Conservation (phyloP, 2,329 filamentous ascomycete genomes). For the Talaromyces rugulosus region DNA sequence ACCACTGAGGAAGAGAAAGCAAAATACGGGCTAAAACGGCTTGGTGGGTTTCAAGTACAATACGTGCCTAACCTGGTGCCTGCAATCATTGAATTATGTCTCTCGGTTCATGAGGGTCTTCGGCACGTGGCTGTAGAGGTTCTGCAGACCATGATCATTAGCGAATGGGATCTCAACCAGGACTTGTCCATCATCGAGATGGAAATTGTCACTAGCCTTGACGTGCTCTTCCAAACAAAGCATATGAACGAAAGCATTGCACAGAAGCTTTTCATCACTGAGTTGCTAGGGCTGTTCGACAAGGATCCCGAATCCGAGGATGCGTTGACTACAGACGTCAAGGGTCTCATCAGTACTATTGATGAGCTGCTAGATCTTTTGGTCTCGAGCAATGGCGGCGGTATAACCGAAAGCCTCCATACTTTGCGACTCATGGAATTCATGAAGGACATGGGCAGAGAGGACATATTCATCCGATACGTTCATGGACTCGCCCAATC, state of each 20-base stretch:
- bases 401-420: conserved; percentile 74
- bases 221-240: conserved; percentile 84
- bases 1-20: conserved; percentile 72
- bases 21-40: conserved; percentile 72
- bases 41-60: conserved; percentile 97
- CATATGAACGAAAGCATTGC: conserved; percentile 81
- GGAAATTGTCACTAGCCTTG: conserved; percentile 92
- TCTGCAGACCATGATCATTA: conserved; percentile 95
- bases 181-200: conserved; percentile 88
- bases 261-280: conserved; percentile 87
- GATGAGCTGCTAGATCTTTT: conserved; percentile 89
- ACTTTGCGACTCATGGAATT: conserved; percentile 92
- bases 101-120: conserved; percentile 91
- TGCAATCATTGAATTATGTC: conserved; percentile 86
- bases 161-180: conserved; percentile 94
- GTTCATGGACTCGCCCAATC: conserved; percentile 84
- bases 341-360: conserved; percentile 74
- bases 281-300: conserved; percentile 77
- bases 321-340: conserved; percentile 69
- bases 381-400: conserved; percentile 79
- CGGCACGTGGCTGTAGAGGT: conserved; percentile 88
- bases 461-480: conserved; percentile 94
- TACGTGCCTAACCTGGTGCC: conserved; percentile 91
- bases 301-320: conserved; percentile 66
- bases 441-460: conserved; percentile 91